These are phyloP conservation scores for Rickenella mellea DNA, from an alignment of 768 basidiomycete species.

Conservation along the genomic window DNA sequence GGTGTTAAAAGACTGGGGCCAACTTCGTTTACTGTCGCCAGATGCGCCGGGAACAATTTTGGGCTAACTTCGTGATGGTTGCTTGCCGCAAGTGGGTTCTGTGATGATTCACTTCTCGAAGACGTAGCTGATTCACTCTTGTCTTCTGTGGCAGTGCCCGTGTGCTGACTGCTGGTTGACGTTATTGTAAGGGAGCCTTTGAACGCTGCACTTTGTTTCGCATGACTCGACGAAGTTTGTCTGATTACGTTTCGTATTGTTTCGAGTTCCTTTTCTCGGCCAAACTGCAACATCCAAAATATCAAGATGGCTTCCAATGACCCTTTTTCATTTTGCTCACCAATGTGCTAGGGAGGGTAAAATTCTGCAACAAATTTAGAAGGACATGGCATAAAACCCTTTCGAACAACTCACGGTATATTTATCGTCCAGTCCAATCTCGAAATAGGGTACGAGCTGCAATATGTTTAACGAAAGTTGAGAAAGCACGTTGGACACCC, in stretches of 20 bases:
- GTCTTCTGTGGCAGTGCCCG: conserved; percentile 27
- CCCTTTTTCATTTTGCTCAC: conserved; percentile 22
- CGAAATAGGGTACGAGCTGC: conserved; percentile 61
- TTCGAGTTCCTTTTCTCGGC: conserved; percentile 64
- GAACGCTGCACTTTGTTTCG: conserved; percentile 36
- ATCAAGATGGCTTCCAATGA: background rate
- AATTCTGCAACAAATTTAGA: conserved; percentile 34
- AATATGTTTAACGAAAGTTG: conserved; percentile 4
- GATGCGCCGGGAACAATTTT: conserved; percentile 4
- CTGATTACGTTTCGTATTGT: conserved; percentile 51
- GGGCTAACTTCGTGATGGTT: conserved; percentile 3
- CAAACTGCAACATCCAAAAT: conserved; percentile 35
- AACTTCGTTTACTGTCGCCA: conserved; percentile 15
- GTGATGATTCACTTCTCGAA: conserved; percentile 30
- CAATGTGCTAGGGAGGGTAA: conserved; percentile 58
- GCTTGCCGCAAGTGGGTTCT: conserved; percentile 3
- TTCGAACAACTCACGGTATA: conserved; percentile 40
- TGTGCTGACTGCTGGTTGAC: conserved; percentile 24
- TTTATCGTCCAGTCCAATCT: conserved; percentile 55
- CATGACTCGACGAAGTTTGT: conserved; percentile 48
- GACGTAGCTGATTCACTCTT: conserved; percentile 29
- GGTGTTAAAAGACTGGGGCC: too few species aligned
- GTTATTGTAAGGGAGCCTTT: conserved; percentile 31
- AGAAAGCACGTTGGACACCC: background rate
- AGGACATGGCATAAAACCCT: background rate